A percentile compares a stretch with the other conserved stretches of the same genome.
Evolutionary conservation across 768 basidiomycete genomes (phyloP).

Genomic region (Mrakia frigida): DNA sequence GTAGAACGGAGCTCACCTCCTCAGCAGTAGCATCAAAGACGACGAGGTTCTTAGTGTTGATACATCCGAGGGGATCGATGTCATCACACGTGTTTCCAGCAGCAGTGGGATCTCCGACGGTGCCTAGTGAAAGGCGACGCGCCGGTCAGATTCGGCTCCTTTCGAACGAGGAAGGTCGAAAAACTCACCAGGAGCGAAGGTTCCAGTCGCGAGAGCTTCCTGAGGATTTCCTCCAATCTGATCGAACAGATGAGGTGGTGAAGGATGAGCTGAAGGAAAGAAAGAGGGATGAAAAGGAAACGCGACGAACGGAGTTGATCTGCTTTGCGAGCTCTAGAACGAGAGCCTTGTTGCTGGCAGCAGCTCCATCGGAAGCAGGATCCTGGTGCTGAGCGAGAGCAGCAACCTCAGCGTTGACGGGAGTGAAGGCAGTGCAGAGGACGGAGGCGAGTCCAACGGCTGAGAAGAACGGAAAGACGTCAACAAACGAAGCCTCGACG

Average conservation of each 20-base stretch:
- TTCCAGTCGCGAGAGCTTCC: conserved; percentile 57
- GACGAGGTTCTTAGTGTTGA: conserved; percentile 57
- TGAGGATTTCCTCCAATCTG: conserved; percentile 58
- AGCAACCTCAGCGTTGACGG: conserved; percentile 62
- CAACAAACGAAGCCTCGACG: not conserved
- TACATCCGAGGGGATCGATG: conserved; percentile 56
- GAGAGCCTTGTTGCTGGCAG: conserved; percentile 60
- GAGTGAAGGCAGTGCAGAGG: conserved; percentile 49
- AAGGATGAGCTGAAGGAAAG: not conserved
- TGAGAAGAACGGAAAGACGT: not conserved
- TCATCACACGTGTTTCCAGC: conserved; percentile 54
- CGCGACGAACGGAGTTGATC: conserved; percentile 38
- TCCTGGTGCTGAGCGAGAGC: conserved; percentile 64
- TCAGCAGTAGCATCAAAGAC: conserved; percentile 27
- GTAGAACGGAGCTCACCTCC: not conserved
- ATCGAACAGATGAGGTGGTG: not conserved
- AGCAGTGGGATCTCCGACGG: conserved; percentile 35
- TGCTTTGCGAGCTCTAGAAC: conserved; percentile 60
- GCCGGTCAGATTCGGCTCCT: not conserved
- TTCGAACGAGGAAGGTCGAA: conserved; percentile 31
- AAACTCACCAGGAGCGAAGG: conserved; percentile 58
- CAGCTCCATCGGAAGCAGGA: conserved; percentile 57
- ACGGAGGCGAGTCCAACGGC: not conserved
- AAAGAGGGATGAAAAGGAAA: too few relatives aligned
- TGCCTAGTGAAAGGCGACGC: too few relatives aligned